phyloP scores from a whole-genome alignment of 2,329 filamentous ascomycete genomes.

The Phoma sp. region DNA sequence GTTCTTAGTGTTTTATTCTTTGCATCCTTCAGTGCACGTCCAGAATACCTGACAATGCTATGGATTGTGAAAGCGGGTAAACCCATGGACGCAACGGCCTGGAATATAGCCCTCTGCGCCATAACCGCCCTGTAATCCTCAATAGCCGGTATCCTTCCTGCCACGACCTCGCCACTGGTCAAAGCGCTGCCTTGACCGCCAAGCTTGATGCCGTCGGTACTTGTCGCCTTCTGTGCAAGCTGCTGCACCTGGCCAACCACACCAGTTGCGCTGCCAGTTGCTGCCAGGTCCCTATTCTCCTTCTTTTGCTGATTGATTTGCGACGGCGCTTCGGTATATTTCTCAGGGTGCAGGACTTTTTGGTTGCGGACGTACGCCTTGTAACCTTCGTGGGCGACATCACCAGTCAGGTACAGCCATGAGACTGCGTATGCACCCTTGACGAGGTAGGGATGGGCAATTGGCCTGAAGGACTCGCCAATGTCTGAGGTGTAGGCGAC shows the following conservation, averaged over 20 bases:
- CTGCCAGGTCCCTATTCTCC: conserved; percentile 51
- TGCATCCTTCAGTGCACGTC: conserved; percentile 79
- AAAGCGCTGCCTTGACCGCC: conserved; percentile 27
- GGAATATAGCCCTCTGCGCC: conserved; percentile 89
- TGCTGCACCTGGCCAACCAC: conserved; percentile 31
- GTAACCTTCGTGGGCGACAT: conserved; percentile 92
- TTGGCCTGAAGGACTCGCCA: conserved; percentile 91
- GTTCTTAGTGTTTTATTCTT: conserved; percentile 80
- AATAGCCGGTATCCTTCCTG: conserved; percentile 69
- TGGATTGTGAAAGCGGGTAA: conserved; percentile 94
- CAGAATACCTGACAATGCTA: conserved; percentile 88
- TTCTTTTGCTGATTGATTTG: conserved; percentile 20
- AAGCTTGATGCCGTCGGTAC: conserved; percentile 31
- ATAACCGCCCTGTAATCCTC: conserved; percentile 93
- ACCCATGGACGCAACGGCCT: conserved; percentile 90
- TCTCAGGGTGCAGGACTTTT: conserved; percentile 71
- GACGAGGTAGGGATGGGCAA: conserved; percentile 86
- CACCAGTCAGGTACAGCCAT: conserved; percentile 90
- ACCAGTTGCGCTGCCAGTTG: conserved; percentile 25
- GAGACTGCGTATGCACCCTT: conserved; percentile 86
- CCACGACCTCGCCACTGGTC: conserved; percentile 31
- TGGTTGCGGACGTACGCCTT: conserved; percentile 93
- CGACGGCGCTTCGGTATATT: conserved; percentile 38
- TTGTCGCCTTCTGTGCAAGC: conserved; percentile 32
- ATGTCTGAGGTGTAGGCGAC: conserved; percentile 97